Evolutionary conservation across 2,329 filamentous ascomycete species (phyloP).

Genomic region (Trichoderma brevicompactum): DNA sequence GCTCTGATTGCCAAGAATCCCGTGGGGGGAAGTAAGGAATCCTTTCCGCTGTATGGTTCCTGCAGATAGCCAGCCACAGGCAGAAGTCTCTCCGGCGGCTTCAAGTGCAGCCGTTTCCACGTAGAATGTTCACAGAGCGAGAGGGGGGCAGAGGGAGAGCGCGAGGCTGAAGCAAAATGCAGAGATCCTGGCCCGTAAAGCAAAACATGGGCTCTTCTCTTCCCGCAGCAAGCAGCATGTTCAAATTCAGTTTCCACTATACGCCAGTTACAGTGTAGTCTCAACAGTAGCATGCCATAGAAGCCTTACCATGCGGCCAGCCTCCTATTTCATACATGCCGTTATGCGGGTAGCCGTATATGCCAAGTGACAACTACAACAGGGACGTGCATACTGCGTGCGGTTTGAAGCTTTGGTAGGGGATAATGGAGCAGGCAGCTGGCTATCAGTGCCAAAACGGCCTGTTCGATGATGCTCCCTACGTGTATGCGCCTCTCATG

Average conservation of each 20-base stretch:
- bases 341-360: not conserved
- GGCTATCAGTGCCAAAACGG: not conserved
- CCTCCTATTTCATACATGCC: not conserved
- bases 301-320: slow-evolving; percentile 9
- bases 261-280: not conserved
- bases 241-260: not conserved
- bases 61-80: not conserved
- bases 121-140: not conserved
- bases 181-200: not conserved
- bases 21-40: not conserved
- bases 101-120: not conserved
- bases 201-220: not conserved
- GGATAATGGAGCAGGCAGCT: not conserved
- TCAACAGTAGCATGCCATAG: not conserved
- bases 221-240: not conserved
- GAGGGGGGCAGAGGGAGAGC: not conserved
- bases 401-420: not conserved
- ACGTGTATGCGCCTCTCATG: not conserved
- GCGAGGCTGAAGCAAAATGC: too few species aligned
- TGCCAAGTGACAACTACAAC: slow-evolving; percentile 15
- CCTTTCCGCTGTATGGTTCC: not conserved
- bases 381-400: not conserved
- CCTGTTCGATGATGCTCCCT: not conserved
- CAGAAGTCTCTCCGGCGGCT: not conserved
- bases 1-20: not conserved